Evolutionary conservation across 495 filamentous ascomycete genomes (phyloP).

Genomic region (Daldinia childiae): DNA sequence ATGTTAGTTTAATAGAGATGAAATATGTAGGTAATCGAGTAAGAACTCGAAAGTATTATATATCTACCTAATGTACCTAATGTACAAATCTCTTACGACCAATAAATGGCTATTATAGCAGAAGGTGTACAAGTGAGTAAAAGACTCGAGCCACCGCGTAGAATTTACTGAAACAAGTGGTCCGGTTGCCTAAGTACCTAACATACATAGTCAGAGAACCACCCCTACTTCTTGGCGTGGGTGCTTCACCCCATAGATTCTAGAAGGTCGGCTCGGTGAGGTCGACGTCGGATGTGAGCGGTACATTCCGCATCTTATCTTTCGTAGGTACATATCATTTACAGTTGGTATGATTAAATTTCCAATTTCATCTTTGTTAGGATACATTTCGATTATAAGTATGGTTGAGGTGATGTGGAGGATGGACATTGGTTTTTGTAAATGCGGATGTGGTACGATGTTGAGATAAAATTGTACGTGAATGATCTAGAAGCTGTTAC

Average conservation of each 20-base stretch:
- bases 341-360: neutral
- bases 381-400: conserved; percentile 4
- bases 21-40: neutral
- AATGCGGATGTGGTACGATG: conserved; percentile 17
- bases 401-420: conserved; percentile 27
- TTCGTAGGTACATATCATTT: neutral
- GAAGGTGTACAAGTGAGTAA: neutral
- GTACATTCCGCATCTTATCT: conserved; percentile 1
- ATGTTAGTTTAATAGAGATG: neutral
- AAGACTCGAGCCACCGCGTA: conserved; percentile 1
- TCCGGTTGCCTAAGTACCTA: conserved; percentile 12
- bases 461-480: conserved; percentile 12
- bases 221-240: conserved; percentile 24
- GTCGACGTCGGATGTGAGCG: neutral
- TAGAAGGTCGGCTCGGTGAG: conserved; percentile 18
- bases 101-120: neutral
- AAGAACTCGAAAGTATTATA: conserved; percentile 13
- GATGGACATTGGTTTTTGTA: conserved; percentile 28
- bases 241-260: conserved; percentile 4
- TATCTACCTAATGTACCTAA: too few species aligned
- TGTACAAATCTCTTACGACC: conserved; percentile 11
- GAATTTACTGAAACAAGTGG: conserved; percentile 24
- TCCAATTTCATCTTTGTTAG: conserved; percentile 3
- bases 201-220: conserved; percentile 2
- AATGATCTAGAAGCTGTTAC: conserved; percentile 26